Evolutionary conservation across 805 yeast species (phyloP).

Genomic region (Saccharomyces eubayanus): DNA sequence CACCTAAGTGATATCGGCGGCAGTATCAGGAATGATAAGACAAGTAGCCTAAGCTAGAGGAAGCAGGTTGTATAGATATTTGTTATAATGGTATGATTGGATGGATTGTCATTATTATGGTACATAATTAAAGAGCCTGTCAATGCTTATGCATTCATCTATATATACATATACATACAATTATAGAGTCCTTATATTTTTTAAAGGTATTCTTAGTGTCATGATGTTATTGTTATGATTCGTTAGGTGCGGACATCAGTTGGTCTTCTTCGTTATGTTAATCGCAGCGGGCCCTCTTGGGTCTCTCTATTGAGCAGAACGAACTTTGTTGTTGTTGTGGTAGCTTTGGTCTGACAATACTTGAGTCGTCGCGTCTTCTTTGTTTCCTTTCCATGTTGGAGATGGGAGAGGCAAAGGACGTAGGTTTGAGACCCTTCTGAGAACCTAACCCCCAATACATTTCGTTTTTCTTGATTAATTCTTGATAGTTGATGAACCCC

Average conservation of each 20-base stretch:
- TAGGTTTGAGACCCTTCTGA: not conserved
- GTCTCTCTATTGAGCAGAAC: not conserved
- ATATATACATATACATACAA: not conserved
- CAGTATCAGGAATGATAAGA: not conserved
- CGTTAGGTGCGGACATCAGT: not conserved
- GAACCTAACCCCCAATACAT: slow-evolving; percentile 9
- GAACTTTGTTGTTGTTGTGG: not conserved
- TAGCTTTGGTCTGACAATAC: not conserved
- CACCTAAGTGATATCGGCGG: too few relatives aligned
- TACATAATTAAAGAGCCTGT: not conserved
- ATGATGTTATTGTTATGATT: not conserved
- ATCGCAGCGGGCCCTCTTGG: not conserved
- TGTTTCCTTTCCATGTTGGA: not conserved
- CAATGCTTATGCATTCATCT: not conserved
- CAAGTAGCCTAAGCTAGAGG: not conserved
- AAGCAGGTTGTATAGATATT: not conserved
- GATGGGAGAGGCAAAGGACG: not conserved
- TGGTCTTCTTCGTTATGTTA: not conserved
- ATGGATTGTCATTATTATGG: not conserved
- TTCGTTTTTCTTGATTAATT: slow-evolving; percentile 15
- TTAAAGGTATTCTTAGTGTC: not conserved
- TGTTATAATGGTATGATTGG: not conserved
- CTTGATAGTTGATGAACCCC: slow-evolving; percentile 19
- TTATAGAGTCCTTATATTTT: not conserved
- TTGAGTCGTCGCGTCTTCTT: not conserved